Base-by-base conservation (phyloP, 257 asterid genomes). In the Paulownia fortunei region DNA sequence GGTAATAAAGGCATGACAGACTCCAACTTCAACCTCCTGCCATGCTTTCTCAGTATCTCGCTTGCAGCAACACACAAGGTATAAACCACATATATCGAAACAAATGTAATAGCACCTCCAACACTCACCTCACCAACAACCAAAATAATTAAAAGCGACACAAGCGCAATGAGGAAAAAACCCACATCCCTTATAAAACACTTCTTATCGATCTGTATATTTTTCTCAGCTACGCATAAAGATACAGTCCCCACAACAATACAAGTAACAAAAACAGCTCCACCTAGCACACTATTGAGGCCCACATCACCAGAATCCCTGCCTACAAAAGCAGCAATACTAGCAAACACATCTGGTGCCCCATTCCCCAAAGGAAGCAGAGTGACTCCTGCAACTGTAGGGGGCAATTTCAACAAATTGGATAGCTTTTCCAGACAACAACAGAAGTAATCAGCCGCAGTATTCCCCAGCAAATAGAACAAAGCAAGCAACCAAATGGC, bases 301-400 rank as follows among this genome's bases (percentile, higher is more conserved):
- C 98, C 98, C 62, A 93, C 94, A 16, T 82, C 92, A 4, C 94
- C 93, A 0, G 98, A 91, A 82, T 86, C 88, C 18, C 79, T 69
- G 37, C 97, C 92, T 44, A 73, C 76, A 26, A 93, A 93, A 37
- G 98, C 90, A 49, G 96, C 98, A 67, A 93, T 87, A 65, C 98
- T 91, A 12, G 96, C 87, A 79, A 93, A 93, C 23, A 93, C 96
- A 83, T 93, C 98, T 0, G 98, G 98, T 0, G 98, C 98, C 42
- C 98, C 97, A 23, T 90, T 92, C 39, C 98, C 98, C 64, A 93
- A 70, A 0, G 97, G 98, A 47, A 91, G 97, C 76, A 91, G 90
- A 72, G 96, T 93, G 24, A 89, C 97, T 69, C 98, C 98, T 63
- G 98, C 97, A 16, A 93, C 93, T 0, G 95, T 91, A 8, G 98